These are phyloP conservation scores for Coelastrella sp. DNA, from an alignment of 139 green algal genomes.

Conservation along the genomic window DNA sequence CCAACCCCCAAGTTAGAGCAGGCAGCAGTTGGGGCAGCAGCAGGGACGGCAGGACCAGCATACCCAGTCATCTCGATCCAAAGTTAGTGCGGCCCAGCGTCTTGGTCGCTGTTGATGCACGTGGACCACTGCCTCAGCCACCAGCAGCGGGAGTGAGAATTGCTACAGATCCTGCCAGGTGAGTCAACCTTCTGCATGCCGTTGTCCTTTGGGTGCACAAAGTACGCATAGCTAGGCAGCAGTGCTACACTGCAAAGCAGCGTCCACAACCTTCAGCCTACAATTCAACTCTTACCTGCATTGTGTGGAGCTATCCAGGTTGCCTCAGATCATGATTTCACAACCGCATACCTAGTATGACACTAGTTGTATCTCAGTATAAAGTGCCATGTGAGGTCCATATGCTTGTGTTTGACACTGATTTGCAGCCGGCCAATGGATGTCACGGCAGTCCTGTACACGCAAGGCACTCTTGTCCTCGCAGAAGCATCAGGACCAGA, in stretches of 20 bases:
- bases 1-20: neutral
- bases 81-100: conserved; percentile 54
- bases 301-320: no score
- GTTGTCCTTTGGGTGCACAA: no score
- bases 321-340: no score
- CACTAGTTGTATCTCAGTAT: no score
- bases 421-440: conserved; percentile 60
- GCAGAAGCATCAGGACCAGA: conserved; percentile 66
- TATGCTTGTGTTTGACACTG: neutral
- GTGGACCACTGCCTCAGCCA: conserved; percentile 66
- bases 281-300: no score
- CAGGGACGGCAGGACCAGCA: conserved; percentile 1
- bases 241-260: no score
- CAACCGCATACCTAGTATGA: no score
- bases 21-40: conserved; percentile 36
- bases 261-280: no score
- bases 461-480: conserved; percentile 75
- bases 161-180: conserved; percentile 54
- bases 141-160: conserved; percentile 16
- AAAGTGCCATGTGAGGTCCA: no score
- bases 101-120: conserved; percentile 69
- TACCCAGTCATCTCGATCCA: conserved; percentile 26
- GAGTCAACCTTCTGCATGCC: no score
- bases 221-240: no score
- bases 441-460: conserved; percentile 75